Evolutionary conservation across 768 basidiomycete genomes (phyloP), one percentile per base, ranked within the genome.

Genomic region (Mycena vulgaris): DNA sequence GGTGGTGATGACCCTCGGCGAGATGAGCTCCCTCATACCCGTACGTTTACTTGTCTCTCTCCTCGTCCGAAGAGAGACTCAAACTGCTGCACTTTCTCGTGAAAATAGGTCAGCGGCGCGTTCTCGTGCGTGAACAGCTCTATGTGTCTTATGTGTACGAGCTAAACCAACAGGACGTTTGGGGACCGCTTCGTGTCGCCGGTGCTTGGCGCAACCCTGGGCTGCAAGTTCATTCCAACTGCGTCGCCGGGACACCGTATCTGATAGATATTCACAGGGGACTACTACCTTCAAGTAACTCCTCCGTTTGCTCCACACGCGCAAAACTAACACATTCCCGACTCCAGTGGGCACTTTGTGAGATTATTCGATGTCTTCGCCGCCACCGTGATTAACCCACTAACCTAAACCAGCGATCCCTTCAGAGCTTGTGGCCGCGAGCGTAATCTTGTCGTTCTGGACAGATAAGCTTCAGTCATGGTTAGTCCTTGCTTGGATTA

Each of bases 101-200:
- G 1, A 51, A 33, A 9, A 42, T 35, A 40, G 59, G 61, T 49
- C 35, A 89, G 87, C 35, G 90, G 90, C 14, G 90, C 92, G 75
- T 91, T 93, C 90, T 83, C 90, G 25, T 84, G 88, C 21, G 87
- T 90, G 80, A 45, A 8, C 9, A 45, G 21, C 19, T 14, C 42
- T 5, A 45, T 17, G 19, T 45, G 17, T 37, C 9, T 45, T 45
- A 1, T 10, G 39, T 52, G 35, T 90, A 84, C 66, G 90, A 60
- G 25, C 89, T 0, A 89, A 37, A 87, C 88, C 37, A 90, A 91
- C 76, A 87, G 89, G 21, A 80, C 83, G 25, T 89, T 90, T 68
- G 89, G 88, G 1, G 80, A 83, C 23, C 85, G 89, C 33, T 90
- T 91, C 67, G 86, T 91, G 51, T 89, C 89, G 16, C 87, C 87